Base-by-base conservation (phyloP, 2,329 filamentous ascomycete genomes). In the Karstenula rhodostoma region DNA sequence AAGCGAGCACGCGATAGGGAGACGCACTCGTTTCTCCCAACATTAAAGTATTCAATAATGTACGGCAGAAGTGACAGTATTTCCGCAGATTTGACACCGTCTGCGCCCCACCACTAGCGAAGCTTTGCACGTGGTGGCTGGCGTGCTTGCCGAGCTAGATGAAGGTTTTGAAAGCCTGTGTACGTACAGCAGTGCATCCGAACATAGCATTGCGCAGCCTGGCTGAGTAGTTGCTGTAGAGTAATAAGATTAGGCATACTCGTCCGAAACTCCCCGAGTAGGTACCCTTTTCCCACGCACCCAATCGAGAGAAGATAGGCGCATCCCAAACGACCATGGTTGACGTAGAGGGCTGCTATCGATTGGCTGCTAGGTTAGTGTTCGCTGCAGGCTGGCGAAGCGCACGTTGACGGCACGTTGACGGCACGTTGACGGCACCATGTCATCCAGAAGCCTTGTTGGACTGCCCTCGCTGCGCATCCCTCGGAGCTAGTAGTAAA, bases 391-490 rank as follows among this genome's bases (percentile, higher is more conserved):
- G 32, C 32, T 52, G 50, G 50, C 50, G 22, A 33, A 32, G 22
- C 51, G 25, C 51, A 54, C 51, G 50, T 53, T 53, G 35, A 23
- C 37, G 19, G 37, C 50, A 53, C 50, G 37, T 29, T 29, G 27
- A 29, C 27, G 27, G 25, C 50, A 53, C 50, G 49, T 52, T 52
- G 33, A 22, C 35, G n/a, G 35, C 49, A 52, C 50, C 15, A 37
- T 44, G 51, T 37, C 37, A 25, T 43, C 27, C 33, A 44, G 51
- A 33, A 54, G 51, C 51, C 40, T 52, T n/a, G n/a, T n/a, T n/a
- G n/a, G n/a, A n/a, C n/a, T 35, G 27, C 33, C 13, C 5, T 40
- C 17, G n/a, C 15, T 40, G 37, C 17, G 10, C n/a, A 40, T 40
- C 37, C 6, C 10, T 40, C 32, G 22, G 4, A 29, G 23, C 37